A percentile compares a stretch with the other conserved stretches of the same genome.
phyloP scores from a whole-genome alignment of 805 yeast genomes.

The Maudiozyma saulgeensis region DNA sequence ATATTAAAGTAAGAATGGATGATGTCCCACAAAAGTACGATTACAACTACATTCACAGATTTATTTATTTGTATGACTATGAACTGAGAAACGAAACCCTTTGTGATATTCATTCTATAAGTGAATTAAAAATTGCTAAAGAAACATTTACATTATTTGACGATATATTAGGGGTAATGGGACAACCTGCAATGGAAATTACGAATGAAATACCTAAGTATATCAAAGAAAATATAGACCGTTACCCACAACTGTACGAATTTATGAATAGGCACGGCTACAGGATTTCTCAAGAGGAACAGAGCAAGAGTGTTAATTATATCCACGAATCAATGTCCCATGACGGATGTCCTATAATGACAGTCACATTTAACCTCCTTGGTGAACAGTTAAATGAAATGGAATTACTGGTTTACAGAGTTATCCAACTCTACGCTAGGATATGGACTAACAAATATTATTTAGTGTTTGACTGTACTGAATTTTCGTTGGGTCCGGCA shows the following conservation, averaged over 20 bases:
- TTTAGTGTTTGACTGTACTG: slow-evolving; percentile 58
- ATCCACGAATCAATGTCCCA: slow-evolving; percentile 54
- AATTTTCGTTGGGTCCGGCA: slow-evolving; percentile 28
- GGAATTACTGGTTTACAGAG: slow-evolving; percentile 45
- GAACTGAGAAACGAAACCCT: slow-evolving; percentile 22
- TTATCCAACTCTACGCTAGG: slow-evolving; percentile 56
- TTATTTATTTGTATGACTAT: slow-evolving; percentile 40
- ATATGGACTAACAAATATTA: slow-evolving; percentile 60
- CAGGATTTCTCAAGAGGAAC: slow-evolving; percentile 37
- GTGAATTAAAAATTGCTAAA: slow-evolving; percentile 14
- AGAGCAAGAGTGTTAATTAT: slow-evolving; percentile 28
- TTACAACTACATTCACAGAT: slow-evolving; percentile 37
- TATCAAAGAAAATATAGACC: slow-evolving; percentile 39
- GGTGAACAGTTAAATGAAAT: slow-evolving; percentile 28
- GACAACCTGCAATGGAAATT: slow-evolving; percentile 47
- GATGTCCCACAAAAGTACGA: slow-evolving; percentile 15
- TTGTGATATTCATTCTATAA: slow-evolving; percentile 6
- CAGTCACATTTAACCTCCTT: slow-evolving; percentile 38
- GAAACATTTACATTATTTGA: slow-evolving; percentile 34
- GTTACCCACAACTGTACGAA: slow-evolving; percentile 47
- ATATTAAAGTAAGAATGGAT: slow-evolving; percentile 13
- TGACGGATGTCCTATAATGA: slow-evolving; percentile 63
- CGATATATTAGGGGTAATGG: slow-evolving; percentile 36
- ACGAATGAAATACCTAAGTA: slow-evolving; percentile 47
- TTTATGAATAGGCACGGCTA: slow-evolving; percentile 60